Evolutionary conservation across 805 yeast species (phyloP), one percentile per base, ranked within the genome.

Genomic region (Cyberlindnera amylophila): DNA sequence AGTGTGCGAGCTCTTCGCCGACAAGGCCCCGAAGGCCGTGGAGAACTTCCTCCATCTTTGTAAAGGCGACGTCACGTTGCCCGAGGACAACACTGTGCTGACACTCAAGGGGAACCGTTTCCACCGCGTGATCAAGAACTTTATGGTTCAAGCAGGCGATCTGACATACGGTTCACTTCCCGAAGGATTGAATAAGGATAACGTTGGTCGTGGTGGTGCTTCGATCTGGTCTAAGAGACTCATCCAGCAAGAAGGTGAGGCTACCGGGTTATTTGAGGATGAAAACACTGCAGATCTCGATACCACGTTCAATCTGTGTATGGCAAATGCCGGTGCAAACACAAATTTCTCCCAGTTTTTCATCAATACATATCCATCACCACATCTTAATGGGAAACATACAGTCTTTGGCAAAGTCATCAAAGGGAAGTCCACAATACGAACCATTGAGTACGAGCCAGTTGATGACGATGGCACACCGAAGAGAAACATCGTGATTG

Each of bases 341-440:
- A 60, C 81, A 11, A 82, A 82, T 50, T 70, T 74, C 16, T 75
- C 86, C 0, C 90, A 82, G 55, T 84, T 85, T 56, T 85, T 85
- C 55, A 81, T 86, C 33, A 76, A 81, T 10, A 81, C 89, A 1
- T 74, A 70, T 40, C 75, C 87, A 2, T 74, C 81, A 8, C 82
- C 87, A 1, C 96, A 88, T 62, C 64, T 89, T 44, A 77, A 74
- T 33, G 86, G 87, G 0, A 83, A 82, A 52, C 90, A 86, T 56
- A 70, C 90, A 0, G 79, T 86, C 2, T 83, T 89, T 63, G 96
- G 96, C 2, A 67, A 65, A 43, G 89, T 88, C 10, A 53, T 68
- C 7, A 70, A 69, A 52, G 95, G 87, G 14, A 83, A 81, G 58
- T 80, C 82, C 3, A 82, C 84, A 1, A 71, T 85, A 0, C 69